Conservation (phyloP, 108 stramenopile species). For the Licmophora abbreviata region DNA sequence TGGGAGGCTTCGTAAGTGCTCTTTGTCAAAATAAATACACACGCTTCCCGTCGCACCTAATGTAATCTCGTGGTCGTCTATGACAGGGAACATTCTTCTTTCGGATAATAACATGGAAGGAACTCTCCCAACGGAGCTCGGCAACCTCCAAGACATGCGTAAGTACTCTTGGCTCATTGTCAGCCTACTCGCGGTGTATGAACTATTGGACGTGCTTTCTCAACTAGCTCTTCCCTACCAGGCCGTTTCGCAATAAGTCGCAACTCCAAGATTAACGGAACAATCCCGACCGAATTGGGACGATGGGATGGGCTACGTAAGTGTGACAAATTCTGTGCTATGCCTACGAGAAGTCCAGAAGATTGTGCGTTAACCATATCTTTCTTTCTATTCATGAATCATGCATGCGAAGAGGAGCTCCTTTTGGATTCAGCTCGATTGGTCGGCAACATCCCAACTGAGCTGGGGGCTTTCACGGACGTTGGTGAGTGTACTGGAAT, state of each 20-base stretch:
- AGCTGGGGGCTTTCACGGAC: background rate
- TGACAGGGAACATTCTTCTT: no score
- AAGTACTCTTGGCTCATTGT: no score
- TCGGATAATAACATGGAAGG: background rate
- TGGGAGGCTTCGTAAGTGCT: background rate
- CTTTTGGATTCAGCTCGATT: background rate
- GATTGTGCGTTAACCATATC: no score
- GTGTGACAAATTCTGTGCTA: no score
- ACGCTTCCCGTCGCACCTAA: no score
- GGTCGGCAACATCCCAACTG: background rate
- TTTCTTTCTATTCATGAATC: background rate
- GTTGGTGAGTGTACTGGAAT: background rate
- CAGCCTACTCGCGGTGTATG: no score
- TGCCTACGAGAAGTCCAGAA: no score
- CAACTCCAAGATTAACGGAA: background rate
- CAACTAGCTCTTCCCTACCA: background rate
- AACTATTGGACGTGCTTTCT: no score
- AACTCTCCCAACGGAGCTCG: constrained; percentile 3
- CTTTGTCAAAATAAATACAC: no score
- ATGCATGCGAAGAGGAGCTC: background rate
- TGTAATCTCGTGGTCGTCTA: no score
- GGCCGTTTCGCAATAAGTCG: background rate
- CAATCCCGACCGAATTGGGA: background rate
- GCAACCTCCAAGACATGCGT: no score
- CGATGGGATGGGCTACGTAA: background rate